These are phyloP conservation scores for Wickerhamomyces chaumierensis DNA, from an alignment of 805 yeast genomes.

Conservation along the genomic window DNA sequence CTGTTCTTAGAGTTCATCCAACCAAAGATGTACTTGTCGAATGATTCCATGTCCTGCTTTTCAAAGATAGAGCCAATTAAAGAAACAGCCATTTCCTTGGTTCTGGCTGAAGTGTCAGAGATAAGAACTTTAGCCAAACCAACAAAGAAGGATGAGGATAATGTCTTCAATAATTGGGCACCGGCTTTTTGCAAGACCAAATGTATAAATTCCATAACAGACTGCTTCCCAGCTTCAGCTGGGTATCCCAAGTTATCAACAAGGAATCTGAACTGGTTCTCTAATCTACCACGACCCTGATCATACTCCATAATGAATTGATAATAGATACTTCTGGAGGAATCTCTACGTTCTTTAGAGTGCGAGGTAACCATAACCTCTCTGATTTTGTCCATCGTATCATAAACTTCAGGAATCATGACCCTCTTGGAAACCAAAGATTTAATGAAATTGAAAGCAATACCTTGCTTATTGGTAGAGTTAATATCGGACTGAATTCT, in stretches of 20 bases:
- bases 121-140: conserved; percentile 69
- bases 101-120: conserved; percentile 65
- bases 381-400: conserved; percentile 70
- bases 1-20: conserved; percentile 52
- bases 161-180: conserved; percentile 40
- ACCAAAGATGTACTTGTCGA: conserved; percentile 29
- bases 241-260: conserved; percentile 77
- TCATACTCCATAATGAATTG: conserved; percentile 90
- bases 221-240: conserved; percentile 74
- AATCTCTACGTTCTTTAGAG: conserved; percentile 68
- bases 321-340: conserved; percentile 72
- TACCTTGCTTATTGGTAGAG: conserved; percentile 80
- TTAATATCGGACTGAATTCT: conserved; percentile 78
- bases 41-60: conserved; percentile 29
- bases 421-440: conserved; percentile 66
- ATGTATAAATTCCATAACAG: conserved; percentile 81
- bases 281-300: conserved; percentile 78
- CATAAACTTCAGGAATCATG: conserved; percentile 81
- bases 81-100: conserved; percentile 74
- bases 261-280: conserved; percentile 71
- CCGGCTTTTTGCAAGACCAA: conserved; percentile 58
- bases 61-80: conserved; percentile 44
- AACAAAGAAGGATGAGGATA: conserved; percentile 72
- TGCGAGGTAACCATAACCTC: conserved; percentile 86
- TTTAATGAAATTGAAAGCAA: conserved; percentile 75